Evolutionary conservation across 331 rosid genomes (phyloP), one percentile per base, ranked within the genome.

Genomic region (Prunus yedoensis): DNA sequence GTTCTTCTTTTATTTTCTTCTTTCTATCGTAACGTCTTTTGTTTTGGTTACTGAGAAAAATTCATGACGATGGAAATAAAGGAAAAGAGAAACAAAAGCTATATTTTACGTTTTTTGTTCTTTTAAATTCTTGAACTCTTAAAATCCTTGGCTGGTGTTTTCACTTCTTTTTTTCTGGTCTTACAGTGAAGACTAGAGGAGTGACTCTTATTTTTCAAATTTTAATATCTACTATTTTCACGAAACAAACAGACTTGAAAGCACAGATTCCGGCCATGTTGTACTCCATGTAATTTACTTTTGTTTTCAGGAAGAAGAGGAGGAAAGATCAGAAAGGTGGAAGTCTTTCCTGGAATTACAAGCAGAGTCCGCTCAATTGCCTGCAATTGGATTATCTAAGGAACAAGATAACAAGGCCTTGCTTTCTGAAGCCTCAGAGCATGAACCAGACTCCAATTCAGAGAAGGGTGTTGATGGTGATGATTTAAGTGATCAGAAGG

Each of bases 321-420:
- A 92, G 82, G 99, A 95, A 85, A 91, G 99, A 84, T 91, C 99
- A 32, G 99, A 95, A 61, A 78, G 90, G 71, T 95, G 99, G 99
- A 85, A 71, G 8, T 82, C 85, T 49, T 91, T 95, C 87, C 84
- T 95, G 51, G 94, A 89, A 25, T 82, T 85, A 54, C 93, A 82
- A 85, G 87, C 91, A 9, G 98, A 85, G 84, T 84, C 91, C 62
- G 74, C 84, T 49, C 82, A 82, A 32, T 82, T 82, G 65, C 85
- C 73, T 35, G 78, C 73, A 51, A 73, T 85, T 21, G 74, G 83
- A 70, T 66, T 70, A 71, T 69, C 56, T 52, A 77, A 41, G 5
- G 91, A 78, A 66, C 88, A 85, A 64, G 86, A 79, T 73, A 89
- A 78, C 41, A 84, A 83, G 82, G 75, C 77, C 49, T 60, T 41